A percentile compares a stretch with the other conserved stretches of the same genome.
These are phyloP conservation scores for Cryptosporidium baileyi DNA, from an alignment of 169 alveolate genomes.

Conservation along the genomic window DNA sequence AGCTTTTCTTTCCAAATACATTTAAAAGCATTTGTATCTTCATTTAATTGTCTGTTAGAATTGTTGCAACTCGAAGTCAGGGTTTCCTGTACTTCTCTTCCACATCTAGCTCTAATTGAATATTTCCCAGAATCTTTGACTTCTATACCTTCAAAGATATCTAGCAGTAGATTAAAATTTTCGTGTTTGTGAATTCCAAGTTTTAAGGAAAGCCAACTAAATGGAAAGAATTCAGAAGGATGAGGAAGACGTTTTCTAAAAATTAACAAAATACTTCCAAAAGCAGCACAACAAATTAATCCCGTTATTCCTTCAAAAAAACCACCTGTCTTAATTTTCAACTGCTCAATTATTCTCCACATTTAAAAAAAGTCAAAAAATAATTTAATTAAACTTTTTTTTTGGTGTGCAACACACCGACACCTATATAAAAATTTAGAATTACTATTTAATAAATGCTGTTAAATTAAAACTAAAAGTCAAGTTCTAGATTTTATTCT, in stretches of 20 bases:
- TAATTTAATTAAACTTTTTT: neutral
- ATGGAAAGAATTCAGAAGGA: constrained; percentile 57
- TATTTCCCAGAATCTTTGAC: constrained; percentile 38
- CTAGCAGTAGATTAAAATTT: constrained; percentile 37
- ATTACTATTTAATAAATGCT: too few species aligned
- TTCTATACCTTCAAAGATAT: constrained; percentile 14
- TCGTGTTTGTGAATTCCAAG: constrained; percentile 58
- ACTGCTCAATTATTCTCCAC: constrained; percentile 44
- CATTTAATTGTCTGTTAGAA: neutral
- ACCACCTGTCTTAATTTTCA: constrained; percentile 21
- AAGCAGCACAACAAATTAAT: constrained; percentile 56
- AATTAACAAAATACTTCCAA: constrained; percentile 24
- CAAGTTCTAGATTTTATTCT: neutral
- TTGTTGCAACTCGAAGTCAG: neutral
- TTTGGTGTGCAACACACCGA: constrained; percentile 56
- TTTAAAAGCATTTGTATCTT: neutral
- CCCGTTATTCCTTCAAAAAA: constrained; percentile 30
- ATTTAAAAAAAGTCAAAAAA: neutral
- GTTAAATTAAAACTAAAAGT: too few species aligned
- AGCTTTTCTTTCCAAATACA: constrained; percentile 22
- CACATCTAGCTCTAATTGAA: constrained; percentile 35
- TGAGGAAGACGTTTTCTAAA: constrained; percentile 48
- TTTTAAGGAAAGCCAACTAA: constrained; percentile 41
- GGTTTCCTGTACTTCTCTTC: constrained; percentile 25
- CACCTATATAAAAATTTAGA: too few species aligned